Base-by-base conservation (phyloP, 2,329 filamentous ascomycete species). In the Talaromyces amestolkiae region DNA sequence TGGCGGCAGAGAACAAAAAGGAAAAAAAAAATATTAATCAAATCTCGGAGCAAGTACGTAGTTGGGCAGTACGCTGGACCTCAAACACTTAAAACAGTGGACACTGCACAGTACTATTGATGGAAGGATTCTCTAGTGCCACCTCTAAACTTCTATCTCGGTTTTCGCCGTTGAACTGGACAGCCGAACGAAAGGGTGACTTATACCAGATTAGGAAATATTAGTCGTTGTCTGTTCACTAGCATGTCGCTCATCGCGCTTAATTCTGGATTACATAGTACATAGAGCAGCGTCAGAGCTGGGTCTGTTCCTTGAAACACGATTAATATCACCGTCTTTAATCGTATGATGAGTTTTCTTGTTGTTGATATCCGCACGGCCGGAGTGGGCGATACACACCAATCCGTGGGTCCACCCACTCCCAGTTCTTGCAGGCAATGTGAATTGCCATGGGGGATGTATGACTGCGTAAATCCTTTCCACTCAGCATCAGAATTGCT, bases 141-240 rank as follows among this genome's bases (percentile, higher is more conserved):
- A n/a, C 27, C 37, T 37, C 51, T 54, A 3, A 49, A 24, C 27
- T n/a, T 39, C 33, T 15, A 37, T 56, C 53, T 56, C 53, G 53
- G 53, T 56, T 37, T 56, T 56, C 53, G 53, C 53, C 53, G 53
- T 37, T 37, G n/a, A 37, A 37, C 53, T 56, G n/a, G n/a, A 56
- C 37, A 5, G 27, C 49, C 27, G 51, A 56, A n/a, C 31, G 51
- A 56, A 31, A 15, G 3, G n/a, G 19, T 56, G 33, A n/a, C 53
- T 56, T 56, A 37, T 39, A 2, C 53, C 31, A n/a, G 33, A 56
- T 56, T 22, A 15, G 53, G 53, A 56, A 56, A 24, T 56, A 15
- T n/a, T 54, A 22, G 51, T 11, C 35, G 9, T 27, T 51, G 47
- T 27, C 47, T 54, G 17, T 54, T 13, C 10, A 31, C 27, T 7